Evolutionary conservation across 306 rosid species (phyloP), one percentile per base, ranked within the genome.

Genomic region (Inga leiocalycina): DNA sequence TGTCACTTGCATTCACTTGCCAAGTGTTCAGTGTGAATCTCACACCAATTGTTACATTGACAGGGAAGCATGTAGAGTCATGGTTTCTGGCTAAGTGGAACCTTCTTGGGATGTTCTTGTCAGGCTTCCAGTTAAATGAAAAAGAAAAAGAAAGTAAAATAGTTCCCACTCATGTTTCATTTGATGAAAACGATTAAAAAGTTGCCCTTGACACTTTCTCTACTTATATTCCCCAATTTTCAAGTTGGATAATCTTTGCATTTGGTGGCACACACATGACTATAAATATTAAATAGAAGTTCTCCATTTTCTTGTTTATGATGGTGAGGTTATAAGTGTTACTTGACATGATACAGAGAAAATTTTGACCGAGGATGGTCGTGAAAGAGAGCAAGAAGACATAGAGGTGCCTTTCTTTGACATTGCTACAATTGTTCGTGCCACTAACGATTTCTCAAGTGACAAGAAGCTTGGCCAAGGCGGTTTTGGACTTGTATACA

Each of bases 401-500:
- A 48, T 90, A 56, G 91, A 90, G 4, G 54, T 88, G 3, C 88
- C 91, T 65, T 76, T 71, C 3, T 84, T 81, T 59, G 88, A 86
- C 39, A 6, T 88, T 41, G 68, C 83, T 19, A 57, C 82, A 48
- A 79, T 88, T 79, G 57, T 74, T 54, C 72, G 49, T 46, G 91
- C 91, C 41, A 88, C 89, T 12, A 34, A 81, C 79, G 44, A 82
- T 48, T 88, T 88, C 79, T 88, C 91, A 19, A 34, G 76, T 27
- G 71, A 82, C 34, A 84, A 81, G 45, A 86, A 62, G 61, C 84
- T 88, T 13, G 91, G 91, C 8, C 70, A 80, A 83, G 89, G 87
- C 76, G 91, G 91, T 15, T 88, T 85, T 83, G 89, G 91, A 52
- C 78, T 87, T 34, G 91, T 88, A 61, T 88, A 88, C 49, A 74